Evolutionary conservation across 2,329 filamentous ascomycete species (phyloP), one percentile per base, ranked within the genome.

Genomic region (Aspergillus spinulosporus): DNA sequence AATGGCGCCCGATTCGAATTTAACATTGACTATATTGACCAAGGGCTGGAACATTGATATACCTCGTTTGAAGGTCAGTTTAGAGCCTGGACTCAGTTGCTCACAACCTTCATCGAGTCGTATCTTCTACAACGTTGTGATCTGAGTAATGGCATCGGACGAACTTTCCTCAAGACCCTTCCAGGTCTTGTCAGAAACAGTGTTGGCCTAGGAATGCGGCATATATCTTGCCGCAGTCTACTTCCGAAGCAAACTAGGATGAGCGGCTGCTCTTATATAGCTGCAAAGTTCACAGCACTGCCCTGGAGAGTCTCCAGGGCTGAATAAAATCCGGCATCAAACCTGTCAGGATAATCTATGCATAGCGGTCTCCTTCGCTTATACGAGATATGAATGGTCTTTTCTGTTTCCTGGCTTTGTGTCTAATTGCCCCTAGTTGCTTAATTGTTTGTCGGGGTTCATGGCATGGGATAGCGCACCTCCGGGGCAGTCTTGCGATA

Each of bases 391-490:
- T 45, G 55, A n/a, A n/a, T 21, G 6, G 8, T 12, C 34, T n/a
- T n/a, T n/a, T n/a, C n/a, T n/a, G n/a, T n/a, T n/a, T n/a, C n/a
- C n/a, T n/a, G n/a, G n/a, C n/a, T n/a, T n/a, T n/a, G n/a, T n/a
- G n/a, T n/a, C n/a, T n/a, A n/a, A n/a, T n/a, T n/a, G n/a, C n/a
- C n/a, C n/a, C n/a, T n/a, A n/a, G n/a, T n/a, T n/a, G n/a, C n/a
- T n/a, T n/a, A n/a, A n/a, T n/a, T n/a, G n/a, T n/a, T n/a, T 57
- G 2, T 55, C 61, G 21, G 63, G 62, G 1, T 64, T 64, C 12
- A 53, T 48, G 28, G 63, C 58, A 31, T 66, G n/a, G 64, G 59
- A 58, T 64, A 37, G 59, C 61, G 5, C 61, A 66, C 59, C 57
- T 66, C 3, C 61, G 64, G 49, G 62, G 62, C 34, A 60, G 61